Evolutionary conservation across 805 yeast species (phyloP), one percentile per base, ranked within the genome.

Genomic region (Zygosaccharomyces lentus): DNA sequence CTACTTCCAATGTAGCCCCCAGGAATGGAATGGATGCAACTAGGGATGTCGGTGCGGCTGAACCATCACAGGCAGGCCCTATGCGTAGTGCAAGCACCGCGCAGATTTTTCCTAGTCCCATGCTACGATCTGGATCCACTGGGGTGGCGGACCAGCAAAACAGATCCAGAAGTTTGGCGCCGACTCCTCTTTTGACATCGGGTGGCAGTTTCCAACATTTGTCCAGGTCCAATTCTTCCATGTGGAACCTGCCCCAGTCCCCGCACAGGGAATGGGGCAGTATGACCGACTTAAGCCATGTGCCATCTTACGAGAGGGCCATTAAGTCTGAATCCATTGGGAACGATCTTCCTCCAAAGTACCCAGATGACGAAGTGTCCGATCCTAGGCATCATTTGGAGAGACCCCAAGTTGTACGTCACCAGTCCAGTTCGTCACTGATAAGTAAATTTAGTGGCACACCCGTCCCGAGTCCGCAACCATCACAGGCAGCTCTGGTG

Each of bases 241-340:
- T 38, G 34, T 55, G 4, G 34, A 50, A 39, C 65, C 69, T 1
- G 77, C 81, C 1, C 78, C 77, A 7, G 53, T 69, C 41, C 3
- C 41, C 41, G 6, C 29, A 50, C 45, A 57, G 59, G 10, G 75
- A 69, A 24, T 69, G 74, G 72, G 75, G 76, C 47, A 49, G 72
- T 2, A 27, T 29, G 32, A 62, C 63, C 5, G 64, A 71, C 2
- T 53, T 87, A 52, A 80, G 84, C 16, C 70, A 79, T 40, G 96
- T 91, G 6, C 98, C 98, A 0, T 81, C 96, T 0, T 91, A 91
- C 65, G 76, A 75, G 6, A 82, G 85, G 26, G 97, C 98, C 0
- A 66, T 89, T 63, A 77, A 76, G 56, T 65, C 77, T 2, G 81
- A 74, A 37, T 68, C 66, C 5, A 65, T 73, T 9, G 75, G 70